phyloP scores from a whole-genome alignment of 139 green algal genomes.

The Nannochloris sp. region DNA sequence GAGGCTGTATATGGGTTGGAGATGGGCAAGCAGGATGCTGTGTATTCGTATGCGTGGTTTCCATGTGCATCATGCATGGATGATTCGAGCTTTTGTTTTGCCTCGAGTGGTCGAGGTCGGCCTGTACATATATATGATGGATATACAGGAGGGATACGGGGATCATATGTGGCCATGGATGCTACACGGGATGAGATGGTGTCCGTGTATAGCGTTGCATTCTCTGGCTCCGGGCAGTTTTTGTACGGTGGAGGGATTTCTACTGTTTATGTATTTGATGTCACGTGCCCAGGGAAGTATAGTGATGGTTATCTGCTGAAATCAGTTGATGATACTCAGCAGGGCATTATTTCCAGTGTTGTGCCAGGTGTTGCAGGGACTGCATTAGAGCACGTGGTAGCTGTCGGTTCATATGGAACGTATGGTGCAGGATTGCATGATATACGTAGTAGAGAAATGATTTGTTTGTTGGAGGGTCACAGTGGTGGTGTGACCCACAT shows the following conservation, averaged over 20 bases:
- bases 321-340: too few species aligned
- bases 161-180: constrained; percentile 74
- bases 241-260: constrained; percentile 60
- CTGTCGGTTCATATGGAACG: constrained; percentile 65
- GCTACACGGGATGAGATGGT: constrained; percentile 69
- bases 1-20: background rate
- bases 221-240: constrained; percentile 39
- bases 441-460: constrained; percentile 31
- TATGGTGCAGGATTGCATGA: constrained; percentile 50
- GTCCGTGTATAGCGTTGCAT: constrained; percentile 61
- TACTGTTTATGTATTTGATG: constrained; percentile 51
- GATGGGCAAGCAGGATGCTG: background rate
- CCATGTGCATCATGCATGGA: constrained; percentile 42
- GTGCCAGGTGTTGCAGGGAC: too few species aligned
- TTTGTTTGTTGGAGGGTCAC: constrained; percentile 66
- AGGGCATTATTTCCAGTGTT: too few species aligned
- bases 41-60: constrained; percentile 82
- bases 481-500: constrained; percentile 64
- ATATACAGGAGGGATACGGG: constrained; percentile 42
- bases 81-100: constrained; percentile 65
- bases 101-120: constrained; percentile 54
- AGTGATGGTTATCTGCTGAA: too few species aligned
- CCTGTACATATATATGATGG: constrained; percentile 83
- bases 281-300: constrained; percentile 56
- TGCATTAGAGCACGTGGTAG: constrained; percentile 38